Base-by-base conservation (phyloP, 768 basidiomycete species). In the Pholiota microspora region DNA sequence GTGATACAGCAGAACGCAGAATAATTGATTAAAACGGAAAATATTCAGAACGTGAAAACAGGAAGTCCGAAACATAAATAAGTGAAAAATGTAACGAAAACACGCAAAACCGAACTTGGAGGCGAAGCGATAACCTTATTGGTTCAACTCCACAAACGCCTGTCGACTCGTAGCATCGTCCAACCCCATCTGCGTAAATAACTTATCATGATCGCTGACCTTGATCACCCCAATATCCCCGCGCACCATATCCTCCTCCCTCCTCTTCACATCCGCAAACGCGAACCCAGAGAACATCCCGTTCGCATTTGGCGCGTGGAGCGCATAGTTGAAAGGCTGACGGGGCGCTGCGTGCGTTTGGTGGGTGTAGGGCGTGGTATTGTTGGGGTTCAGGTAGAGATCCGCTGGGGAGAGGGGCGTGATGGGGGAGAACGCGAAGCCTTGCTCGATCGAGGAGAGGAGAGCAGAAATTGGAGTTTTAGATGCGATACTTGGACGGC, bases 391-490 rank as follows among this genome's bases (percentile, higher is more conserved):
- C 3, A 67, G 57, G 42, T 67, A 67, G n/a, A 58, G 53, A 13
- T 64, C 61, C 12, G 66, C 61, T 3, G 84, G 84, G 2, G 85
- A 84, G 32, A 86, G 72, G 2, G 84, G 83, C 1, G 80, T 76
- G n/a, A 73, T 74, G 13, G 85, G 86, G 3, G 85, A 83, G 59
- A 82, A 77, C n/a, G 84, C 66, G 66, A 89, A 89, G 28, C 86
- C 87, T 13, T 76, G 79, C 58, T 88, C 79, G 52, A 89, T 89
- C 2, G 85, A 79, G 13, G 76, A 72, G 42, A 85, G 69, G 27
- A 89, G 76, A 7, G 80, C 73, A 6, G 87, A 86, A 45, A 89
- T 89, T 2, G 87, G 87, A 27, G 87, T 88, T 57, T 75, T 81
- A 29, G 59, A 53, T 0, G 51, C 38, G 40, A 53, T 32, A 1